A percentile compares a stretch with the other conserved stretches of the same genome.
phyloP scores from a whole-genome alignment of 768 basidiomycete genomes.

The Dendrothele bispora region DNA sequence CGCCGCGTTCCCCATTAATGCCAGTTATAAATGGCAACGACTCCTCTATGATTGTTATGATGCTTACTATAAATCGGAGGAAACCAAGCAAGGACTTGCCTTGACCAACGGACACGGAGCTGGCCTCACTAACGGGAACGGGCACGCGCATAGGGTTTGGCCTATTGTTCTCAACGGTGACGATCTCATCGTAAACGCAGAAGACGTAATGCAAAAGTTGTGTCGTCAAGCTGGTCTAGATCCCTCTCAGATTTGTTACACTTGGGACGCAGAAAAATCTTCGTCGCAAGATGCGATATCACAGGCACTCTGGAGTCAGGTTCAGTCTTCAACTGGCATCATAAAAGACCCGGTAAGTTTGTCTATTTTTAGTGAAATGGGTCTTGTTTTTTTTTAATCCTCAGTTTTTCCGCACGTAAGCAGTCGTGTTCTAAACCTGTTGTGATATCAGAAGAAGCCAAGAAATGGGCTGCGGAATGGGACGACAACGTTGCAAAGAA shows the following conservation, averaged over 20 bases:
- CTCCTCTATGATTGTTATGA: slow-evolving; percentile 5
- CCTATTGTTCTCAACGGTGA: slow-evolving; percentile 4
- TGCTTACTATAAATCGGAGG: slow-evolving; percentile 1
- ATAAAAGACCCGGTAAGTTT: slow-evolving; percentile 1
- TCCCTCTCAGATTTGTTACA: slow-evolving; percentile 1
- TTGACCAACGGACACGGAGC: background rate
- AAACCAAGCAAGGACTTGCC: background rate
- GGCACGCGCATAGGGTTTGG: background rate
- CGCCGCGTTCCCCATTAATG: background rate
- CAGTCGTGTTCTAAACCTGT: too few relatives aligned
- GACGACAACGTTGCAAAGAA: slow-evolving; percentile 1
- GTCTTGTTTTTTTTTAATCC: too few relatives aligned
- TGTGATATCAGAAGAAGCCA: background rate
- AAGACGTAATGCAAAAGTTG: slow-evolving; percentile 6
- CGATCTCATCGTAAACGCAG: slow-evolving; percentile 1
- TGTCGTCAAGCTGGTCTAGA: background rate
- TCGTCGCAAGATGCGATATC: background rate
- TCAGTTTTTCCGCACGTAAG: too few relatives aligned
- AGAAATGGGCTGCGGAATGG: slow-evolving; percentile 6
- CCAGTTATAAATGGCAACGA: background rate
- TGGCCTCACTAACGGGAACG: background rate
- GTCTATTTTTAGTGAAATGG: background rate
- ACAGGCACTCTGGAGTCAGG: background rate
- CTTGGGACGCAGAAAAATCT: background rate
- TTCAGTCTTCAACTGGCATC: slow-evolving; percentile 2